These are phyloP conservation scores for Fragaria vesca DNA, from an alignment of 306 rosid species.

Conservation along the genomic window DNA sequence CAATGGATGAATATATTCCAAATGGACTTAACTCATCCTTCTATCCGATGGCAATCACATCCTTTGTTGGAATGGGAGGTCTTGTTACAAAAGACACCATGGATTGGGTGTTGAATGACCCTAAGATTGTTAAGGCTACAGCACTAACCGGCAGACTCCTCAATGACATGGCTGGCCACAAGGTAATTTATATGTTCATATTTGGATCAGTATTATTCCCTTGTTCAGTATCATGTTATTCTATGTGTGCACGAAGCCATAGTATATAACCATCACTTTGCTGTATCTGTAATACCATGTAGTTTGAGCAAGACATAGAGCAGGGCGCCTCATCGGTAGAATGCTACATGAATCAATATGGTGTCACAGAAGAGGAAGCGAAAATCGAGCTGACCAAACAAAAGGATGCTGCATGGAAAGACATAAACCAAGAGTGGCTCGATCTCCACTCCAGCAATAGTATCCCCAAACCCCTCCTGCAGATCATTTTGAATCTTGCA, in stretches of 20 bases:
- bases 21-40: no score
- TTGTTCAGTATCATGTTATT: no score
- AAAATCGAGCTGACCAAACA: not conserved
- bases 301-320: not conserved
- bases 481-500: not conserved
- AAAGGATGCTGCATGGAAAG: not conserved
- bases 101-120: not conserved
- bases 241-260: no score
- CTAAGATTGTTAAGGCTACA: not conserved
- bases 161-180: not conserved
- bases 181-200: not conserved
- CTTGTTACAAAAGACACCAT: not conserved
- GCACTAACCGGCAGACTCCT: not conserved
- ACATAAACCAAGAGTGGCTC: not conserved
- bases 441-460: not conserved
- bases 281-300: no score
- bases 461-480: not conserved
- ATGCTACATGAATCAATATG: not conserved
- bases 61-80: not conserved
- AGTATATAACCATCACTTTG: no score
- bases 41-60: no score
- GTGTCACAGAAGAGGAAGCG: not conserved
- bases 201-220: no score
- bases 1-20: no score
- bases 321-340: not conserved